Conservation (phyloP, 1,284 basidiomycete species). For the Fomitopsis betulina region DNA sequence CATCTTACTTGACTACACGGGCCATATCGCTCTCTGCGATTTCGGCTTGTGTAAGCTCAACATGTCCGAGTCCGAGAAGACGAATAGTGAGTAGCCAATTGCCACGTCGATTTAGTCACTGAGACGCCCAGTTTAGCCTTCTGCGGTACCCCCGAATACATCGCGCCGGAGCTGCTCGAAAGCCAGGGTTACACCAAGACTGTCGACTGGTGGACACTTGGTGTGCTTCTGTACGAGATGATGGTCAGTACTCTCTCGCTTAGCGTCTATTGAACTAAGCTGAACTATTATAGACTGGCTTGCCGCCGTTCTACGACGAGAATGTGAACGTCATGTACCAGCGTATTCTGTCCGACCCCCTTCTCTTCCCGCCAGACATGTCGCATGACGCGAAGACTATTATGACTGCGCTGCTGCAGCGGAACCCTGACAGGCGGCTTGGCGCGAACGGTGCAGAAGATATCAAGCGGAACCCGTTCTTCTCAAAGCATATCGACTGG, state of each 20-base stretch:
- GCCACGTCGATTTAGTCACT: slow-evolving; percentile 2
- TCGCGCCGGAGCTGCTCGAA: slow-evolving; percentile 91
- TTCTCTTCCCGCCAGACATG: slow-evolving; percentile 92
- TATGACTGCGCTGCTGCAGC: slow-evolving; percentile 83
- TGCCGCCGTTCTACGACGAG: slow-evolving; percentile 98
- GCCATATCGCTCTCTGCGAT: slow-evolving; percentile 97
- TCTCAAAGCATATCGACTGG: slow-evolving; percentile 93
- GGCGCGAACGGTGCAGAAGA: slow-evolving; percentile 94
- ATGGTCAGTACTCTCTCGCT: slow-evolving; percentile 49
- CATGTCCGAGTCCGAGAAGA: slow-evolving; percentile 97
- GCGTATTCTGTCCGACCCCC: slow-evolving; percentile 91
- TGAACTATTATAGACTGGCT: slow-evolving; percentile 60
- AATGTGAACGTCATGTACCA: slow-evolving; percentile 99
- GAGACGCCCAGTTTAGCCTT: slow-evolving; percentile 58
- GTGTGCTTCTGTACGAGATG: slow-evolving; percentile 98
- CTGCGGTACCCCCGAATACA: slow-evolving; percentile 99
- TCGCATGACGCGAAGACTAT: slow-evolving; percentile 85
- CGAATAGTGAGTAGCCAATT: slow-evolving; percentile 68
- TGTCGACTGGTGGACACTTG: slow-evolving; percentile 99
- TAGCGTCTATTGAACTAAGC: slow-evolving; percentile 1
- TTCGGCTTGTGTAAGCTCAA: slow-evolving; percentile 99
- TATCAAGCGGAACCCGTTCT: slow-evolving; percentile 96
- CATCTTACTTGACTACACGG: slow-evolving; percentile 95
- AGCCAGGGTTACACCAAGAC: slow-evolving; percentile 99
- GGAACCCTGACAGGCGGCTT: slow-evolving; percentile 83